Percentiles rank a stretch among this genome's conserved stretches.
phyloP scores from a whole-genome alignment of 768 basidiomycete species.

The Brasilioporus rufonigricans region DNA sequence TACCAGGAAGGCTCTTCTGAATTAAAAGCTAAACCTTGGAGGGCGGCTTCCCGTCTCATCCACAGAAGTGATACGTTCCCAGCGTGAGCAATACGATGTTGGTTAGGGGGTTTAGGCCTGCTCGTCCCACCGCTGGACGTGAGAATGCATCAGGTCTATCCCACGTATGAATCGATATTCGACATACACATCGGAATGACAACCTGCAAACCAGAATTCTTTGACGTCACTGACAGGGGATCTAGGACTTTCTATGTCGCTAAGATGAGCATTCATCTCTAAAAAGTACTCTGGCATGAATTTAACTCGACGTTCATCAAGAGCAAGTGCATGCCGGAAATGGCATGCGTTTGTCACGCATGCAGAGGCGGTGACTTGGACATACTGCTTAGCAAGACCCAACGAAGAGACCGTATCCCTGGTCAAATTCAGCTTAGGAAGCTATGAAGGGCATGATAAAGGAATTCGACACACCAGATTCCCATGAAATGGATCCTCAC shows the following conservation, averaged over 20 bases:
- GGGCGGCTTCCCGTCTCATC: constrained; percentile 9
- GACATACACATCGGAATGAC: constrained; percentile 11
- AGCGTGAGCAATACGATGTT: neutral
- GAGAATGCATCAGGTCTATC: neutral
- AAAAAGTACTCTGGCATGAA: constrained; percentile 15
- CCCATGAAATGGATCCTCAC: constrained; percentile 35
- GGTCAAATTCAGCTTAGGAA: neutral
- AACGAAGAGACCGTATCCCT: constrained; percentile 17
- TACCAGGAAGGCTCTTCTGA: neutral
- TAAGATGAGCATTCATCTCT: constrained; percentile 4
- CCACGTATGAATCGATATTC: neutral
- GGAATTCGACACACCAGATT: constrained; percentile 25
- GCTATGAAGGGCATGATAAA: neutral
- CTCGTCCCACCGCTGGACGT: constrained; percentile 1
- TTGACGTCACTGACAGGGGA: neutral
- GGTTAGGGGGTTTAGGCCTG: too few species aligned
- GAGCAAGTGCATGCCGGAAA: constrained; percentile 15
- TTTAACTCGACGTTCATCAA: constrained; percentile 14
- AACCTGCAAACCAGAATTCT: constrained; percentile 14
- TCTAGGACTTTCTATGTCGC: neutral
- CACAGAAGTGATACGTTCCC: constrained; percentile 7
- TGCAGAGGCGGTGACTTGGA: constrained; percentile 3
- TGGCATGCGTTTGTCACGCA: constrained; percentile 8
- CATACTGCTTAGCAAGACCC: constrained; percentile 1
- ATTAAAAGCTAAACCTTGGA: constrained; percentile 1